Evolutionary conservation across 139 green algal species (phyloP), one percentile per base, ranked within the genome.

Genomic region (Desmodesmus armatus): DNA sequence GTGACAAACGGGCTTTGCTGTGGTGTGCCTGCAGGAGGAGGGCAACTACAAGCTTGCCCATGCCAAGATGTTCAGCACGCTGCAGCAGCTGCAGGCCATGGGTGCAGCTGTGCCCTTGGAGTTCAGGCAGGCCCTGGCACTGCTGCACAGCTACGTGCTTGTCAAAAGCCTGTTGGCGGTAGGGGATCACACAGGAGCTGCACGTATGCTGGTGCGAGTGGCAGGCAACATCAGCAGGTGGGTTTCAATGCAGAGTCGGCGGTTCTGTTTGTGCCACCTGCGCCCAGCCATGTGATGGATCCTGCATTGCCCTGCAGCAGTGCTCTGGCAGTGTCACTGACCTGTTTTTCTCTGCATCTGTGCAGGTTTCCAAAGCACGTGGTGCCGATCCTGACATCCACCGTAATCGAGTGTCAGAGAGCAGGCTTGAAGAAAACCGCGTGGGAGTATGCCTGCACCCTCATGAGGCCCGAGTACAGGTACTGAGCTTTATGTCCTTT

Each of bases 361-460:
- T 87, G 41, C 88, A 88, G 80, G 51, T 96, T 96, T 83, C 94
- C 94, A 47, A 84, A 88, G 72, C 95, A 98, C 85, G 87, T 95
- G 9, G 95, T 97, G 80, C 93, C 95, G 55, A 98, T 98, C 89
- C 90, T 98, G 40, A 98, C 95, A 3, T 96, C 92, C 44, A 95
- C 94, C 15, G 93, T 97, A 62, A 95, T 98, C 75, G 93, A 96
- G 92, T 98, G 95, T 89, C 92, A 95, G 81, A 88, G 92, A 6
- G 93, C 95, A 17, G 92, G 88, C 2, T 79, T 97, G 39, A 95
- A 96, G 82, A 89, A 88, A 51, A 92, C 92, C 0, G 93, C 95
- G 23, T 95, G 94, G 76, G 91, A 96, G 83, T 95, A 96, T 85
- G 94, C 94, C 4, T 87, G 85, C 47, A 91, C 92, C 88, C 90